Evolutionary conservation across 2,329 filamentous ascomycete species (phyloP), one percentile per base, ranked within the genome.

Genomic region (Catunica adiposa): DNA sequence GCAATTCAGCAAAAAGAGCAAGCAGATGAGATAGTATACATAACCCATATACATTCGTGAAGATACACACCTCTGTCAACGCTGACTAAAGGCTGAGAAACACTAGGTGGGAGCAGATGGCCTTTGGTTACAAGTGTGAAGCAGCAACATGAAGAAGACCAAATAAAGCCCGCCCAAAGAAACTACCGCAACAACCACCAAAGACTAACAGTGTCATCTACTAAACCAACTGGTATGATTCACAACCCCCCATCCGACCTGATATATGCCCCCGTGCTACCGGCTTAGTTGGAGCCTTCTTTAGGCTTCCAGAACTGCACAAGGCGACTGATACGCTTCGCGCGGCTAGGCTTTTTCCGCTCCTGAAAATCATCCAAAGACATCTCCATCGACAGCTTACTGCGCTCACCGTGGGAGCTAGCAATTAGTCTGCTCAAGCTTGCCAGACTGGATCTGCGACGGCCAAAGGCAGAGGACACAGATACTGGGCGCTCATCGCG

Each of bases 261-360:
- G 17, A n/a, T 42, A 20, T n/a, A n/a, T n/a, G n/a, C 9, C 20
- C 22, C n/a, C 5, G 26, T 3, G 44, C 23, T 25, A 25, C 23
- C 38, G 17, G 26, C 42, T 55, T 57, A 59, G 31, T 53, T 29
- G 34, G 64, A 58, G 2, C 58, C 61, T 38, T 69, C 65, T 59
- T 75, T 74, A 8, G 74, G 72, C 68, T 84, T 86, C 84, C 84
- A 89, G 66, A 89, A 89, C 62, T 83, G 80, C 74, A 88, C 80
- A 70, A 89, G 74, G 53, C 83, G 82, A 65, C 85, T 84, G 38
- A 89, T 69, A 29, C 84, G 77, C 65, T 81, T 85, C 38, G 79
- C 72, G 66, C 81, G 84, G 71, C 82, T 86, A 23, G 62, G 63
- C 65, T 79, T 80, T 6, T 65, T 62, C 71, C 77, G 79, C 31